phyloP scores from a whole-genome alignment of 78 protist genomes.

The Protostelium mycophagum region DNA sequence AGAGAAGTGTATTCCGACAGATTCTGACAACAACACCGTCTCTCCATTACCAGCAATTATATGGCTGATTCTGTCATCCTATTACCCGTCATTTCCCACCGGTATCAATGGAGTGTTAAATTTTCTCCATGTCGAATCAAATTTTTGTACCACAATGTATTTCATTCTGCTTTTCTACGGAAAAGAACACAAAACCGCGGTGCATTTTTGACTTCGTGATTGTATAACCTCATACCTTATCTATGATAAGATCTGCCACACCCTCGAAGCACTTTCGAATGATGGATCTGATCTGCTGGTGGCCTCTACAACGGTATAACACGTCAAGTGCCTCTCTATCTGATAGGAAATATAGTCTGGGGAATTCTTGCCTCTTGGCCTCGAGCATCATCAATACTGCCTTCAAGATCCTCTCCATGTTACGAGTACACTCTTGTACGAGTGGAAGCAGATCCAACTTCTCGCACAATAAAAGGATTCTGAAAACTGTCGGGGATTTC shows the following conservation, averaged over 20 bases:
- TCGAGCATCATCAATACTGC: neutral
- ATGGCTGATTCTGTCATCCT: neutral
- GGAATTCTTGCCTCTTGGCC: neutral
- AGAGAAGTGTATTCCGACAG: neutral
- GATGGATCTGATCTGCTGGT: neutral
- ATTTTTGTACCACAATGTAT: too few species aligned
- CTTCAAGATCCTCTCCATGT: neutral
- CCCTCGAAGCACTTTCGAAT: neutral
- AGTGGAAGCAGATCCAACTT: neutral
- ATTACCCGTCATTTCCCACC: neutral
- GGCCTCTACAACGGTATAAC: neutral
- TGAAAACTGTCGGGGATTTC: too few species aligned
- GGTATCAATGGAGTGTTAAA: neutral
- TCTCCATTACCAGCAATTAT: neutral
- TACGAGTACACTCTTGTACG: neutral
- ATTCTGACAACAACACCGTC: neutral
- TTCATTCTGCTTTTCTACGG: too few species aligned
- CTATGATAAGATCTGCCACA: neutral
- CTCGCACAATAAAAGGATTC: neutral
- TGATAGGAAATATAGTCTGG: neutral
- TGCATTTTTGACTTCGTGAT: too few species aligned
- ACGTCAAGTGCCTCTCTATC: neutral
- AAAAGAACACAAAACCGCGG: too few species aligned
- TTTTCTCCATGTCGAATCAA: too few species aligned
- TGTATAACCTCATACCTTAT: too few species aligned